Percentiles rank a stretch among this genome's conserved stretches.
Evolutionary conservation across 2,329 filamentous ascomycete species (phyloP).

Genomic region (Alternaria conjuncta): DNA sequence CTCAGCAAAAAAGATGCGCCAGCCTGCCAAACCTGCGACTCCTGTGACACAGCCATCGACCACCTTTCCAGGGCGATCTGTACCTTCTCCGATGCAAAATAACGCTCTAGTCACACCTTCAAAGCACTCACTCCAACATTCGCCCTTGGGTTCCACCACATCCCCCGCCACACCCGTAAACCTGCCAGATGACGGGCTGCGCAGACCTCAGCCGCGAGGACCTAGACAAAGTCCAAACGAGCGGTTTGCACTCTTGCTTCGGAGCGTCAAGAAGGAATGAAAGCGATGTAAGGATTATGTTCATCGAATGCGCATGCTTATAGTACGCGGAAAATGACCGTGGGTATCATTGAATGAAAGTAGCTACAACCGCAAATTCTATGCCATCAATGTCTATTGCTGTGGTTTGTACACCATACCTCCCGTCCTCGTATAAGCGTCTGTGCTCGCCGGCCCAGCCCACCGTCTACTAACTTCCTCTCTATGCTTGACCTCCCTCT

Average conservation of each 20-base stretch:
- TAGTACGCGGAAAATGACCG: constrained; percentile 2
- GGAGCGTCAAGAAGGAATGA: too few relatives aligned
- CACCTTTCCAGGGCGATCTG: too few relatives aligned
- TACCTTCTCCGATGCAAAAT: too few relatives aligned
- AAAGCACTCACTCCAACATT: background rate
- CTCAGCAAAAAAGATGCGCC: too few relatives aligned
- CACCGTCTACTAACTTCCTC: constrained; percentile 51
- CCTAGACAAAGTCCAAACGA: background rate
- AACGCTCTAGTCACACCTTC: background rate
- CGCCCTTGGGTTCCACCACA: background rate
- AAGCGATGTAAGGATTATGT: too few relatives aligned
- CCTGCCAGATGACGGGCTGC: background rate
- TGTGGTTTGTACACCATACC: constrained; percentile 48
- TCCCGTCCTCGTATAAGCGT: constrained; percentile 37
- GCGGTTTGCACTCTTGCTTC: background rate
- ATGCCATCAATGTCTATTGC: constrained; percentile 16
- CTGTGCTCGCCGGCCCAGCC: constrained; percentile 47
- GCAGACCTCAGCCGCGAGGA: background rate
- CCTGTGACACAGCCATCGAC: too few relatives aligned
- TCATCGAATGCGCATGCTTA: background rate
- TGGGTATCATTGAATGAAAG: constrained; percentile 15
- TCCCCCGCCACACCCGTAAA: background rate
- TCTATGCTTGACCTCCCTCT: constrained; percentile 53
- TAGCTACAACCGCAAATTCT: background rate
- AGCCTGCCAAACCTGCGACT: too few relatives aligned